Percentiles rank a stretch among this genome's conserved stretches.
phyloP scores from a whole-genome alignment of 2,329 filamentous ascomycete species.

The Pseudopyrenochaeta lycopersici region DNA sequence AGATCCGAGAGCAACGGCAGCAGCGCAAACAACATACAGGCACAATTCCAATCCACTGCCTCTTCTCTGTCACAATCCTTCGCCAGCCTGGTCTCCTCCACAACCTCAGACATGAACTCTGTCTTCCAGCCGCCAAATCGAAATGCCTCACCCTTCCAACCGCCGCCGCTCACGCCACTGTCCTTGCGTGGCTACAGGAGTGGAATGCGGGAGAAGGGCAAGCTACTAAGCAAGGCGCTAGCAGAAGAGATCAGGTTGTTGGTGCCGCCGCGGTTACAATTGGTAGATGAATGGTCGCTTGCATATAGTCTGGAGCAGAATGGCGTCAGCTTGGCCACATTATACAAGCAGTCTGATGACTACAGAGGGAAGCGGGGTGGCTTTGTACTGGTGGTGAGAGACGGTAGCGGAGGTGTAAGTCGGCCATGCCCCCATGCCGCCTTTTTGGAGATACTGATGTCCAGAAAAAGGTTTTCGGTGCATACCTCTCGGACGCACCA shows the following conservation, averaged over 20 bases:
- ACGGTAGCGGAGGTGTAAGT: conserved; percentile 77
- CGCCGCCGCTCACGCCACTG: conserved; percentile 86
- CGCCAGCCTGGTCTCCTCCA: conserved; percentile 47
- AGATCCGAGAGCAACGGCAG: conserved; percentile 15
- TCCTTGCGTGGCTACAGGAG: conserved; percentile 72
- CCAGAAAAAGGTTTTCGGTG: conserved; percentile 75
- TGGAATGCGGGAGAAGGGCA: conserved; percentile 67
- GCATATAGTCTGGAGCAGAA: conserved; percentile 92
- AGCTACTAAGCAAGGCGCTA: conserved; percentile 74
- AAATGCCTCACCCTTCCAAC: conserved; percentile 80
- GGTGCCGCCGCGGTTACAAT: conserved; percentile 84
- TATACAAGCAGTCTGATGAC: conserved; percentile 81
- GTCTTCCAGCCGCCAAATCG: conserved; percentile 70
- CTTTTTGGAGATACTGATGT: conserved; percentile 9
- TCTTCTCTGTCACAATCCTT: conserved; percentile 40
- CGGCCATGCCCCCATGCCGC: not conserved
- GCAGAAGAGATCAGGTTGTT: conserved; percentile 94
- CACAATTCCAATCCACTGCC: conserved; percentile 32
- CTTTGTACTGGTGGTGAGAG: conserved; percentile 87
- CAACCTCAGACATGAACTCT: conserved; percentile 58
- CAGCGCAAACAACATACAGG: conserved; percentile 19
- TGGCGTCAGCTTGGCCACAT: conserved; percentile 83
- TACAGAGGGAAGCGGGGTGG: conserved; percentile 76
- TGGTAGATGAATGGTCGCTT: conserved; percentile 86
- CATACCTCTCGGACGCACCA: conserved; percentile 90